These are phyloP conservation scores for Craspedostauros australis DNA, from an alignment of 108 stramenopile species.

Conservation along the genomic window DNA sequence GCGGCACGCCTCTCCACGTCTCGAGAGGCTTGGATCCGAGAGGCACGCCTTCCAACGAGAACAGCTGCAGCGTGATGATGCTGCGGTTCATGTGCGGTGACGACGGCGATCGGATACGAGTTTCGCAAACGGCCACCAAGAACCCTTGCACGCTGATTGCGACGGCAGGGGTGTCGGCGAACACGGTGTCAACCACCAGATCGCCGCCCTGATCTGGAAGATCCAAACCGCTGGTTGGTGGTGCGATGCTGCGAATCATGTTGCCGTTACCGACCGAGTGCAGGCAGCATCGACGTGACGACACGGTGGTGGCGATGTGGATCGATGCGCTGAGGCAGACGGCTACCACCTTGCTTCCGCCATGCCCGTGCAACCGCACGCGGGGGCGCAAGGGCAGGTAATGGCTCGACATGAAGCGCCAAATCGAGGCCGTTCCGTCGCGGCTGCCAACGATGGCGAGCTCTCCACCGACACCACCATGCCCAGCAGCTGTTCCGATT, in stretches of 20 bases:
- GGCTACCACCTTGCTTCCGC: slow-evolving; percentile 49
- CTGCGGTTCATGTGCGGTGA: slow-evolving; percentile 26
- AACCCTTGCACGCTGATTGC: slow-evolving; percentile 76
- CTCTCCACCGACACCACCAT: slow-evolving; percentile 84
- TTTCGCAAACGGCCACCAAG: slow-evolving; percentile 75
- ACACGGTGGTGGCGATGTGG: slow-evolving; percentile 72
- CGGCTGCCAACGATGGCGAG: slow-evolving; percentile 79
- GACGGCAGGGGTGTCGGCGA: slow-evolving; percentile 60
- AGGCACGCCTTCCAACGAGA: slow-evolving; percentile 69
- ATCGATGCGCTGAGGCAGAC: slow-evolving; percentile 65
- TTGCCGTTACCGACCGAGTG: slow-evolving; percentile 80
- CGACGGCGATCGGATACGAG: slow-evolving; percentile 20
- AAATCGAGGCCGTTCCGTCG: slow-evolving; percentile 73
- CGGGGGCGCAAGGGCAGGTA: slow-evolving; percentile 78
- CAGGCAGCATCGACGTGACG: slow-evolving; percentile 56
- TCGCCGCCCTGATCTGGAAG: slow-evolving; percentile 20
- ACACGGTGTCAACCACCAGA: slow-evolving; percentile 27
- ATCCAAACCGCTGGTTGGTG: slow-evolving; percentile 43
- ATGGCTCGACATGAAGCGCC: slow-evolving; percentile 87
- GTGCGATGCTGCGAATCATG: slow-evolving; percentile 61
- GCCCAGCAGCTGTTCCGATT: slow-evolving; percentile 75
- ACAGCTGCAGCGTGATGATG: slow-evolving; percentile 66
- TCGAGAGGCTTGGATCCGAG: slow-evolving; percentile 67
- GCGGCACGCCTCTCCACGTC: slow-evolving; percentile 58
- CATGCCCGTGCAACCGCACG: slow-evolving; percentile 61